Base-by-base conservation (phyloP, 2,329 filamentous ascomycete species). In the Xylaria arbuscula region DNA sequence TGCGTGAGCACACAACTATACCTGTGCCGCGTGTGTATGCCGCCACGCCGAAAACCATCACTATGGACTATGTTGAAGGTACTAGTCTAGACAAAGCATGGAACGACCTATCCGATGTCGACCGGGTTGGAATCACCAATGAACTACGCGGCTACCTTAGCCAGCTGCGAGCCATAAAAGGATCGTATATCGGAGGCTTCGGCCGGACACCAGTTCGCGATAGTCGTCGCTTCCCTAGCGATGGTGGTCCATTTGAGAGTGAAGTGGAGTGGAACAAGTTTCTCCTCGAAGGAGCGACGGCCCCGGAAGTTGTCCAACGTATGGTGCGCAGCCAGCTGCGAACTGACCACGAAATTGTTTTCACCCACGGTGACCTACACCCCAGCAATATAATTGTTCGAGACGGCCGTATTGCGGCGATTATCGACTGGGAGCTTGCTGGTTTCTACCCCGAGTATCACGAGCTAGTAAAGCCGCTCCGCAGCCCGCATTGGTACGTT, bases 361-460 rank as follows among this genome's bases (percentile, higher is more conserved):
- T 45, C 11, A 62, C 59, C 10, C 59, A 62, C 15, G 59, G 59
- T 8, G 59, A 54, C 50, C n/a, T 62, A 15, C 48, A 42, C 36
- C 36, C 48, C 8, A 13, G 34, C 5, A 53, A 62, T 22, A 53
- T 54, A 40, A 22, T 62, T 15, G 36, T 62, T 15, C 34, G 36
- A 36, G 50, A 62, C 36, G 59, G 59, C 19, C 13, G 34, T 15
- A 38, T 62, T 32, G 34, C 24, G 13, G 59, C n/a, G 4, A 54
- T 62, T 3, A 15, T 62, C 5, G 59, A 62, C 19, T 62, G 48
- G 48, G 36, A 62, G 34, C 8, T 28, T 1, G 58, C 58, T n/a
- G 58, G 58, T 4, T 62, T 40, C 45, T 62, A 62, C n/a, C 58
- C 58, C 9, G 47, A 53, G 47, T 62, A 62, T 38, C 22, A 9